A percentile compares a stretch with the other conserved stretches of the same genome.
Evolutionary conservation across 306 rosid species (phyloP).

Genomic region (Cyamopsis tetragonoloba): DNA sequence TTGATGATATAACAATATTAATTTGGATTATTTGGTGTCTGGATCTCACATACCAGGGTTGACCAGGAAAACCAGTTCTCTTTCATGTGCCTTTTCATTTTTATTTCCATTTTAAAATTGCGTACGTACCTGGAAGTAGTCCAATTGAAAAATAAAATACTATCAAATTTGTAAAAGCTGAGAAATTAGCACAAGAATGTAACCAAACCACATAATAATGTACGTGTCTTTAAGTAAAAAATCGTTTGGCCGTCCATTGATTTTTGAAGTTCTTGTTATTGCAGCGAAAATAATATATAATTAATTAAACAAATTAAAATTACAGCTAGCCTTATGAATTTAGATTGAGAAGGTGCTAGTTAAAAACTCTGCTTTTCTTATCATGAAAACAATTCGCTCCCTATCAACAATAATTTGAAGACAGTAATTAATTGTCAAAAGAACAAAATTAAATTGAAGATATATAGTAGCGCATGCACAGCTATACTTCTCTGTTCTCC

Average conservation of each 20-base stretch:
- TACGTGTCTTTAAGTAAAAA: no score
- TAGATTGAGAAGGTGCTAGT: no score
- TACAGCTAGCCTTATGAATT: no score
- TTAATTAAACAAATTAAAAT: no score
- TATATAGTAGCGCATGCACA: slow-evolving; percentile 4
- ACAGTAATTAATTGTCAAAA: no score
- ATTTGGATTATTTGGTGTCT: slow-evolving; percentile 1
- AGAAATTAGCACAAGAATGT: neutral
- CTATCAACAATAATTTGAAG: no score
- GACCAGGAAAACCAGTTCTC: neutral
- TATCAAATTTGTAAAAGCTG: no score
- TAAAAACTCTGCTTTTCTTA: no score
- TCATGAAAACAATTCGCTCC: no score
- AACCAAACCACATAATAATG: neutral
- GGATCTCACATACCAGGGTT: neutral
- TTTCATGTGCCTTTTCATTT: neutral
- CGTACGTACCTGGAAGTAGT: neutral
- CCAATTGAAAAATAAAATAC: neutral
- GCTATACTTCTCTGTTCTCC: slow-evolving; percentile 12
- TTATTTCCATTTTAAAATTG: neutral
- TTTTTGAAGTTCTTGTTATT: neutral
- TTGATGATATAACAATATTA: neutral
- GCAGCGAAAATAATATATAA: no score
- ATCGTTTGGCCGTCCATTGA: no score
- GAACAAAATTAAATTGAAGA: neutral